Evolutionary conservation across 768 basidiomycete genomes (phyloP).

Genomic region (Lactarius vividus): DNA sequence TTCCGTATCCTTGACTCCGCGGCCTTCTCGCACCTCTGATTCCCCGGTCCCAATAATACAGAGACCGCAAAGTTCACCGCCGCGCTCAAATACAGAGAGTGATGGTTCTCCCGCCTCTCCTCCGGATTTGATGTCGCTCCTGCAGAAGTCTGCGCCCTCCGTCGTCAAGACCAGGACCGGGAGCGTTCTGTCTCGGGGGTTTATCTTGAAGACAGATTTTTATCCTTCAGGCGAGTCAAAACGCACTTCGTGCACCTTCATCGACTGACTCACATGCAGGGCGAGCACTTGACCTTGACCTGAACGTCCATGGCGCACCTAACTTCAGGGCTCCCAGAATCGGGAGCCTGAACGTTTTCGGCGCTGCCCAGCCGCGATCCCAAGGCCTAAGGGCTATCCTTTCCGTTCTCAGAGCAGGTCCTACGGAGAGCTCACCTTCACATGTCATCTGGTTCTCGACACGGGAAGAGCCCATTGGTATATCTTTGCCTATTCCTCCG

Average conservation of each 20-base stretch:
- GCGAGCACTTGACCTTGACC: conserved; percentile 84
- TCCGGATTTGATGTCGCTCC: conserved; percentile 59
- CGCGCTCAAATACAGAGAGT: conserved; percentile 1
- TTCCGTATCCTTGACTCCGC: not conserved
- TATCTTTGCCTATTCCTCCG: conserved; percentile 28
- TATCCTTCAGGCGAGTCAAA: conserved; percentile 60
- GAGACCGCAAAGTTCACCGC: conserved; percentile 20
- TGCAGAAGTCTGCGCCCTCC: conserved; percentile 65
- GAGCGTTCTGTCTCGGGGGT: conserved; percentile 81
- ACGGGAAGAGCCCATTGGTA: conserved; percentile 91
- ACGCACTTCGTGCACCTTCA: not conserved
- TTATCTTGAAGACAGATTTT: conserved; percentile 93
- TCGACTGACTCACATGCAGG: conserved; percentile 42
- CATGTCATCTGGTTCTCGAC: conserved; percentile 96
- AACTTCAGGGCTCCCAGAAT: conserved; percentile 87
- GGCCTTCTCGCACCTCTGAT: not conserved
- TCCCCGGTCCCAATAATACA: conserved; percentile 8
- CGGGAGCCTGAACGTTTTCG: conserved; percentile 86
- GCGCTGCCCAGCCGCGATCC: conserved; percentile 91
- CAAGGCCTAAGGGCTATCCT: conserved; percentile 90
- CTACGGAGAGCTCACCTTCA: conserved; percentile 57
- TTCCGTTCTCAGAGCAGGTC: conserved; percentile 75
- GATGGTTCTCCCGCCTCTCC: conserved; percentile 29
- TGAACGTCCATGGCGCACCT: conserved; percentile 91
- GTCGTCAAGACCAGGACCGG: conserved; percentile 82